Conservation (phyloP, 345 rosid genomes). For the Lepidium aucheri region DNA sequence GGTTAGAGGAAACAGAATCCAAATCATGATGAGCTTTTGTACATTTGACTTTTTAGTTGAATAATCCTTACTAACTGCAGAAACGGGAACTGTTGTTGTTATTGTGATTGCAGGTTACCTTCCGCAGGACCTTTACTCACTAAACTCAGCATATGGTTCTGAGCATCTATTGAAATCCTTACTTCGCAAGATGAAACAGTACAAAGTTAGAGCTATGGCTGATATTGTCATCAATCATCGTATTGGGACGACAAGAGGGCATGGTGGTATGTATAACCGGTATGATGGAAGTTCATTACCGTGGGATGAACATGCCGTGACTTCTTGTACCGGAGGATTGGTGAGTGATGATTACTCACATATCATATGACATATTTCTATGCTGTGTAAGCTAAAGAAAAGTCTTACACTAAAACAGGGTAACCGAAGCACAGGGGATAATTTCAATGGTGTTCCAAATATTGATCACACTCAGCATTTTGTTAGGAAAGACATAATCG, state of each 20-base stretch:
- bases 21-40: neutral
- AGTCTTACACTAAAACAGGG: constrained; percentile 38
- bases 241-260: constrained; percentile 73
- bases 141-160: constrained; percentile 78
- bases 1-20: constrained; percentile 33
- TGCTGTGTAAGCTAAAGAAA: neutral
- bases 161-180: constrained; percentile 56
- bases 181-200: constrained; percentile 65
- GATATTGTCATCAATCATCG: constrained; percentile 95
- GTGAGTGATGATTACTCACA: constrained; percentile 29
- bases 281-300: constrained; percentile 76
- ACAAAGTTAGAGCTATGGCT: constrained; percentile 85
- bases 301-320: constrained; percentile 86
- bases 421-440: constrained; percentile 80
- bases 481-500: constrained; percentile 75
- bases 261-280: constrained; percentile 78
- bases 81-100: neutral
- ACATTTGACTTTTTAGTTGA: neutral
- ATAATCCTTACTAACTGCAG: neutral
- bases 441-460: constrained; percentile 88
- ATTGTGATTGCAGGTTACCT: constrained; percentile 56
- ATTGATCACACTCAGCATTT: constrained; percentile 79
- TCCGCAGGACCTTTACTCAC: constrained; percentile 76
- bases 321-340: constrained; percentile 85
- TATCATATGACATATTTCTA: neutral